These are phyloP conservation scores for Mortierella alpina DNA, from an alignment of 192 early-diverging fungal species.

Conservation along the genomic window DNA sequence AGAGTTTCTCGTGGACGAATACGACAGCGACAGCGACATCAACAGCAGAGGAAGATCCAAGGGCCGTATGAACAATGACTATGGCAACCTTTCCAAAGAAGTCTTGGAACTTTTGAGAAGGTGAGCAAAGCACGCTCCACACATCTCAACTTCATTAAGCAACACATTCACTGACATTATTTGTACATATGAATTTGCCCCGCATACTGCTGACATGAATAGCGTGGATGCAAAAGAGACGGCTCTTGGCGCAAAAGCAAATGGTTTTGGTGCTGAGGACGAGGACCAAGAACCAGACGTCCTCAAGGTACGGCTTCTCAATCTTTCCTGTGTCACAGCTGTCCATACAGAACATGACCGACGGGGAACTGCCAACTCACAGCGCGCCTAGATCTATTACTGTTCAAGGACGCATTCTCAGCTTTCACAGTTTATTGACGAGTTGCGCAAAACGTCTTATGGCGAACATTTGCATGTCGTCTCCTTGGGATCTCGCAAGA, in stretches of 20 bases:
- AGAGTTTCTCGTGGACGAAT: constrained; percentile 69
- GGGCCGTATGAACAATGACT: constrained; percentile 17
- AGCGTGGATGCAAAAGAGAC: constrained; percentile 43
- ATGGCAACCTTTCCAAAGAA: constrained; percentile 64
- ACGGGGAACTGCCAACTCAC: too few species aligned
- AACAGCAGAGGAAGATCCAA: constrained; percentile 5
- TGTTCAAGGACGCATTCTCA: constrained; percentile 92
- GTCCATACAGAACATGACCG: not conserved
- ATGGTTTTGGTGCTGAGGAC: constrained; percentile 19
- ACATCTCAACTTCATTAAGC: not conserved
- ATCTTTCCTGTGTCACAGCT: not conserved
- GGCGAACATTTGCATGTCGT: constrained; percentile 66
- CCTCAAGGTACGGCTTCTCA: constrained; percentile 56
- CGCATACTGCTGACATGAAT: not conserved
- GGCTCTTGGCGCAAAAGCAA: not conserved
- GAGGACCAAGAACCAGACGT: constrained; percentile 49
- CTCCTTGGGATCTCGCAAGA: constrained; percentile 84
- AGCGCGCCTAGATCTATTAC: constrained; percentile 64
- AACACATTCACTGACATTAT: not conserved
- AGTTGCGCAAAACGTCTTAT: constrained; percentile 85
- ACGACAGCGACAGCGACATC: constrained; percentile 70
- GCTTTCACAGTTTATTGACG: constrained; percentile 87
- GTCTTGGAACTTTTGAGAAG: constrained; percentile 65
- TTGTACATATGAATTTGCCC: constrained; percentile 4
- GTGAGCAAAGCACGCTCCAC: constrained; percentile 7